phyloP scores from a whole-genome alignment of 2,329 filamentous ascomycete genomes.

The Sporothrix protearum region DNA sequence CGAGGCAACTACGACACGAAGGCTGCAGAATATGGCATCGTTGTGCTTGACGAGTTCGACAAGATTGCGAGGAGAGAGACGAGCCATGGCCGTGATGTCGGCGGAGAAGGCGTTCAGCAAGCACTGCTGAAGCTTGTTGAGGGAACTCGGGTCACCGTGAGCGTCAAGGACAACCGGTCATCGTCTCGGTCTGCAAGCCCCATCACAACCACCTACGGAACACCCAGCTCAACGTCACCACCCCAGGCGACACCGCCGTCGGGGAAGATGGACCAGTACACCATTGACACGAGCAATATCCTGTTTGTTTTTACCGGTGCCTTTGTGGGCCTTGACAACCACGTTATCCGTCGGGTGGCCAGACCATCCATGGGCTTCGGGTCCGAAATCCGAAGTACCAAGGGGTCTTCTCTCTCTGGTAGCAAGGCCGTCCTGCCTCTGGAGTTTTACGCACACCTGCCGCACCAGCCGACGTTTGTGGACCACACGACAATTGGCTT shows the following conservation, averaged over 20 bases:
- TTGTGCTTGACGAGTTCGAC: constrained; percentile 95
- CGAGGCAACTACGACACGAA: constrained; percentile 82
- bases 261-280: constrained; percentile 59
- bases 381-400: constrained; percentile 65
- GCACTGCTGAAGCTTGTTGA: constrained; percentile 94
- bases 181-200: constrained; percentile 47
- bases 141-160: constrained; percentile 87
- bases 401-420: constrained; percentile 45
- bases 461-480: constrained; percentile 47
- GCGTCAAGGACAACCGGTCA: constrained; percentile 73
- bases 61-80: constrained; percentile 91
- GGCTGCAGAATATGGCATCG: constrained; percentile 83
- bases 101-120: constrained; percentile 94
- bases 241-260: constrained; percentile 46
- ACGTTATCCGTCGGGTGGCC: constrained; percentile 80
- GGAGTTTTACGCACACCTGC: constrained; percentile 54
- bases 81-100: constrained; percentile 85
- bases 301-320: constrained; percentile 96
- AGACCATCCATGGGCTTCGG: constrained; percentile 88
- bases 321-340: constrained; percentile 87
- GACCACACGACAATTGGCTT: constrained; percentile 40
- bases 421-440: constrained; percentile 61
- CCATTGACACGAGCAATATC: constrained; percentile 91
- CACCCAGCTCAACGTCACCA: constrained; percentile 43
- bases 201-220: constrained; percentile 52